Evolutionary conservation across 345 rosid genomes (phyloP), one percentile per base, ranked within the genome.

Genomic region (Litchi chinensis): DNA sequence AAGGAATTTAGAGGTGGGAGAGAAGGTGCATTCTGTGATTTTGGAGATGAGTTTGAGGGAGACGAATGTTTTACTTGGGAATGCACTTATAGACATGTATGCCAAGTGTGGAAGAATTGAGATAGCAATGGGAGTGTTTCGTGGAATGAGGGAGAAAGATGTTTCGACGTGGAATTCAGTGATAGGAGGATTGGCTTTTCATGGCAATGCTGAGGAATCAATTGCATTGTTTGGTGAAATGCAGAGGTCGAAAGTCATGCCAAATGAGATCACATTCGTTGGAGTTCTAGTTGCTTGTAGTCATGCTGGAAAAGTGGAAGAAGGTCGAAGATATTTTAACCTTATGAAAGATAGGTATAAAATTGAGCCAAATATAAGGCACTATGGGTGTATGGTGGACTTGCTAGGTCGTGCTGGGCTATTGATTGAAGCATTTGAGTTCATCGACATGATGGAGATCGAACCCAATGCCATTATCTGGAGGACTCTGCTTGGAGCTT

Each of bases 301-400:
- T 84, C 92, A 89, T 76, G 86, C 89, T 5, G 93, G 96, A 70
- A 87, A 75, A 77, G 88, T 92, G 28, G 83, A 86, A 77, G 90
- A 84, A 76, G 96, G 96, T 73, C 88, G 73, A 54, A 57, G 65
- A 26, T 89, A 87, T 86, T 90, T 90, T 80, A 81, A 79, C 41
- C 90, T 89, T 66, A 90, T 90, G 92, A 83, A 21, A 70, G 85
- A 87, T 37, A 16, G 13, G 52, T 90, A 90, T 80, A 63, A 78
- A 3, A 85, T 86, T 56, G 87, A 84, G 65, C 95, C 95, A 73
- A 90, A 90, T 80, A 85, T 87, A 66, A 91, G 81, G 83, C 97
- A 92, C 68, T 89, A 85, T 59, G 94, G 93, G 56, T 91, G 95
- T 80, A 87, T 91, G 93, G 90, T 90, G 67, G 95, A 91, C 74